phyloP scores from a whole-genome alignment of 345 rosid species.

The Ailanthus altissimus region DNA sequence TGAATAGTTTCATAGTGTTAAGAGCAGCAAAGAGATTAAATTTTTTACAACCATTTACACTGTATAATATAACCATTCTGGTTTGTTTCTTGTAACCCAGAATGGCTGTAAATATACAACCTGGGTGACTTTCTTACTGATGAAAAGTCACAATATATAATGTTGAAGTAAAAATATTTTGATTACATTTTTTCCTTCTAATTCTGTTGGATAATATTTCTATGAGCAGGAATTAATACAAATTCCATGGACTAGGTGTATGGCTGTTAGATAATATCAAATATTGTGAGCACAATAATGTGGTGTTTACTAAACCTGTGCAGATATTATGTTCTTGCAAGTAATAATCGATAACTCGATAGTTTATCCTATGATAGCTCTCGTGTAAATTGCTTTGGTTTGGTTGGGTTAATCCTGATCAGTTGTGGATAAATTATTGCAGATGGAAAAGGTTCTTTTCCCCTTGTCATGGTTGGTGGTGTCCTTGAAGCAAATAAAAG shows the following conservation, averaged over 20 bases:
- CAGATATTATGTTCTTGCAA: conserved; percentile 3
- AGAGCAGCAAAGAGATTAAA: neutral
- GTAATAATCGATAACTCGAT: neutral
- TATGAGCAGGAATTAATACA: neutral
- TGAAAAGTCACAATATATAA: neutral
- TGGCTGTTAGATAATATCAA: neutral
- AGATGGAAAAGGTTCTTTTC: conserved; percentile 62
- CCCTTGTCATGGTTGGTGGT: conserved; percentile 83
- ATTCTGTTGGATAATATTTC: neutral
- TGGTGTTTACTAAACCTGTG: neutral
- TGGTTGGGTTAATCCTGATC: neutral
- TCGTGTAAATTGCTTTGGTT: conserved; percentile 5
- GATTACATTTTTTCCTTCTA: neutral
- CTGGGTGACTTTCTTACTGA: neutral
- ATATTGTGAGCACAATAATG: neutral
- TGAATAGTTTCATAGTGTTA: neutral
- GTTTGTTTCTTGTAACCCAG: neutral
- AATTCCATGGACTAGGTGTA: neutral
- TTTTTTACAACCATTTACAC: neutral
- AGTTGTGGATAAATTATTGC: conserved; percentile 27
- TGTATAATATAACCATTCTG: neutral
- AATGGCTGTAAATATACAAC: neutral
- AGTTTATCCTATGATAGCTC: neutral
- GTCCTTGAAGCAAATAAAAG: conserved; percentile 67
- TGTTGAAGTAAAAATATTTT: neutral